Conservation (phyloP, 2,329 filamentous ascomycete species). For the Pseudofabraea citricarpa region DNA sequence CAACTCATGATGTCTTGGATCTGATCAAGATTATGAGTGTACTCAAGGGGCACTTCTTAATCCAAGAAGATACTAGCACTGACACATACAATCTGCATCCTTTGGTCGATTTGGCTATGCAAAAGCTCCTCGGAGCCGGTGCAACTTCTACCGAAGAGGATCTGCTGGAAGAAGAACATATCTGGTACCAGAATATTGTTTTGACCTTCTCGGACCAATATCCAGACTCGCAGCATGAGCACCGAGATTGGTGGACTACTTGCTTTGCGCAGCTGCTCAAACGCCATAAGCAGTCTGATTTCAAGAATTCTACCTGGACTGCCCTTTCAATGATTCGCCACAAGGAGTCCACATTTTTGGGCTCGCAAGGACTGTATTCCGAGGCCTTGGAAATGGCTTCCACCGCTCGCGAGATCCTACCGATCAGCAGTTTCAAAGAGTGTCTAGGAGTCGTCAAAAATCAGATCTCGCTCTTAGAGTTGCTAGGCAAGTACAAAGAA, state of each 20-base stretch:
- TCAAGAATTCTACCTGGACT: conserved; percentile 10
- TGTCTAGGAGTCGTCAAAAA: conserved; percentile 16
- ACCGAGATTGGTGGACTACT: conserved; percentile 19
- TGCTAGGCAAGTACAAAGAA: conserved; percentile 18
- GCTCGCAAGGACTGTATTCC: conserved; percentile 13
- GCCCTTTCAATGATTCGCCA: conserved; percentile 17
- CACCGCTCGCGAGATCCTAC: conserved; percentile 15
- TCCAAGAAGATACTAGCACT: conserved; percentile 11
- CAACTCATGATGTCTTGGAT: conserved; percentile 16
- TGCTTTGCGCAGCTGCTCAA: conserved; percentile 19
- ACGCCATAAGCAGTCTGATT: conserved; percentile 5
- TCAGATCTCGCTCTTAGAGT: conserved; percentile 14
- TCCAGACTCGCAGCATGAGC: conserved; percentile 13
- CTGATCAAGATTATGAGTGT: conserved; percentile 18
- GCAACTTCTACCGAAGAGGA: conserved; percentile 8
- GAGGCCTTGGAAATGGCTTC: conserved; percentile 18
- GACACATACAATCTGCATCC: conserved; percentile 17
- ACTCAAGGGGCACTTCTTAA: conserved; percentile 16
- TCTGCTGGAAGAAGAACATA: conserved; percentile 12
- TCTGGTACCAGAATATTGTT: conserved; percentile 19
- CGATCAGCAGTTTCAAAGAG: conserved; percentile 13
- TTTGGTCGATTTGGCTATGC: conserved; percentile 17
- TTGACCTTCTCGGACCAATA: conserved; percentile 17
- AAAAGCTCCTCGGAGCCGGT: conserved; percentile 9
- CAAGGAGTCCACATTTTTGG: conserved; percentile 18